These are phyloP conservation scores for Aspergillus proliferans DNA, from an alignment of 2,329 filamentous ascomycete genomes.

Conservation along the genomic window DNA sequence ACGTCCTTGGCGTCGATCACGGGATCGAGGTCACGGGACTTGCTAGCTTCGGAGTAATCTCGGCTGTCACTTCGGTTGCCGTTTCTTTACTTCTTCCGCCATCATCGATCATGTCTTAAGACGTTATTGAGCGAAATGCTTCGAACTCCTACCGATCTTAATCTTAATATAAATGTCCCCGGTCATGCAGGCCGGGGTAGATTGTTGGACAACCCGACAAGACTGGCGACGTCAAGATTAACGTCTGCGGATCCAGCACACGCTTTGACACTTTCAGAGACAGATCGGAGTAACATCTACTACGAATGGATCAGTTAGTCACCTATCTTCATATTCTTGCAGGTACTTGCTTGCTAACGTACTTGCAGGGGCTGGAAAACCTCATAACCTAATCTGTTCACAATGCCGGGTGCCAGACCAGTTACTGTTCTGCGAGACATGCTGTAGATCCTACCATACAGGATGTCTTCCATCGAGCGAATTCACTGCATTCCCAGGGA, in stretches of 20 bases:
- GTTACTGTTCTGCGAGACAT: constrained; percentile 22
- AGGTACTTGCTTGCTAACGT: constrained; percentile 3
- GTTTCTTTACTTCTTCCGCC: neutral
- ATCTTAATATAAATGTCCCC: neutral
- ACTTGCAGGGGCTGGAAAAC: constrained; percentile 19
- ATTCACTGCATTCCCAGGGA: neutral
- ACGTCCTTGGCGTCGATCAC: neutral
- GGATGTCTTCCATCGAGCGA: constrained; percentile 13
- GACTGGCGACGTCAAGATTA: neutral
- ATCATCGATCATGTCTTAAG: neutral
- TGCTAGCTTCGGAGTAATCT: neutral
- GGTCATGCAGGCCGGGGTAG: neutral
- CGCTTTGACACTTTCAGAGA: constrained; percentile 6
- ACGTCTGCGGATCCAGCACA: neutral
- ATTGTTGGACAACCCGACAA: neutral
- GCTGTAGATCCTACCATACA: constrained; percentile 26
- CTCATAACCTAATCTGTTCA: constrained; percentile 26
- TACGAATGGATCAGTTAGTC: constrained; percentile 25
- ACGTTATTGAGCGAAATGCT: neutral
- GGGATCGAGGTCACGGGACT: neutral
- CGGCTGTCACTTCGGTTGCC: neutral
- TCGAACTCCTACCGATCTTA: neutral
- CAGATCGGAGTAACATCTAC: constrained; percentile 20
- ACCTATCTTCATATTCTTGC: neutral
- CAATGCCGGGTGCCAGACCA: constrained; percentile 20